Evolutionary conservation across 192 early-diverging fungal species (phyloP).

Genomic region (Umbelopsis vinacea): DNA sequence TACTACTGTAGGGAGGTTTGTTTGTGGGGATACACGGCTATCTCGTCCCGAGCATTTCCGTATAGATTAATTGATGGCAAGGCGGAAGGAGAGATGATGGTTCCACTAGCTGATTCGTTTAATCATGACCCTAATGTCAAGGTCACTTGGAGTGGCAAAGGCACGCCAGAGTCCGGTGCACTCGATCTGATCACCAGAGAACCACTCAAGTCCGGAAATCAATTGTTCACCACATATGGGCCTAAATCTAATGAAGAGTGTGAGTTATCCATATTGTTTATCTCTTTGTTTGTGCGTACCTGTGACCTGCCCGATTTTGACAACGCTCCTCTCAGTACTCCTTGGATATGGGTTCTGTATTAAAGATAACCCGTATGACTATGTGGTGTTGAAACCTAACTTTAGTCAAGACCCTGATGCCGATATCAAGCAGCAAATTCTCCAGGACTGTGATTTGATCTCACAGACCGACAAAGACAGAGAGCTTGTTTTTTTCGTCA

Average conservation of each 20-base stretch:
- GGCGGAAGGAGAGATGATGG: slow-evolving; percentile 49
- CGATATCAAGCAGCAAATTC: slow-evolving; percentile 47
- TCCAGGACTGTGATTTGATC: slow-evolving; percentile 43
- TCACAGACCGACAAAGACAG: slow-evolving; percentile 15
- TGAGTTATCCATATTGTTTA: slow-evolving; percentile 28
- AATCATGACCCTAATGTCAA: slow-evolving; percentile 64
- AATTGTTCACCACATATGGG: slow-evolving; percentile 73
- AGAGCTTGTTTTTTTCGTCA: slow-evolving; percentile 52
- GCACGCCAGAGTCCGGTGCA: slow-evolving; percentile 33
- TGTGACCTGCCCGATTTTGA: background rate
- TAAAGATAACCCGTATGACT: slow-evolving; percentile 56
- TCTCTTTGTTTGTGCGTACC: background rate
- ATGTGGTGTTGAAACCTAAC: slow-evolving; percentile 64
- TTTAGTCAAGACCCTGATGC: slow-evolving; percentile 58
- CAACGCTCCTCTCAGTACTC: slow-evolving; percentile 43
- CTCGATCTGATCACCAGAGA: slow-evolving; percentile 51
- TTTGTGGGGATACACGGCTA: slow-evolving; percentile 60
- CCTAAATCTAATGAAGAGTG: slow-evolving; percentile 78
- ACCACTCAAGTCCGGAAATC: slow-evolving; percentile 41
- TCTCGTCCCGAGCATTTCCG: slow-evolving; percentile 64
- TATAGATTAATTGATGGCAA: slow-evolving; percentile 53
- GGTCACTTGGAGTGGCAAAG: slow-evolving; percentile 56
- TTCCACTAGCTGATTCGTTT: slow-evolving; percentile 67
- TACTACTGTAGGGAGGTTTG: slow-evolving; percentile 49
- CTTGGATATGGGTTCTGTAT: slow-evolving; percentile 74